Evolutionary conservation across 192 early-diverging fungal genomes (phyloP), one percentile per base, ranked within the genome.

Genomic region (Coemansia guatemalensis): DNA sequence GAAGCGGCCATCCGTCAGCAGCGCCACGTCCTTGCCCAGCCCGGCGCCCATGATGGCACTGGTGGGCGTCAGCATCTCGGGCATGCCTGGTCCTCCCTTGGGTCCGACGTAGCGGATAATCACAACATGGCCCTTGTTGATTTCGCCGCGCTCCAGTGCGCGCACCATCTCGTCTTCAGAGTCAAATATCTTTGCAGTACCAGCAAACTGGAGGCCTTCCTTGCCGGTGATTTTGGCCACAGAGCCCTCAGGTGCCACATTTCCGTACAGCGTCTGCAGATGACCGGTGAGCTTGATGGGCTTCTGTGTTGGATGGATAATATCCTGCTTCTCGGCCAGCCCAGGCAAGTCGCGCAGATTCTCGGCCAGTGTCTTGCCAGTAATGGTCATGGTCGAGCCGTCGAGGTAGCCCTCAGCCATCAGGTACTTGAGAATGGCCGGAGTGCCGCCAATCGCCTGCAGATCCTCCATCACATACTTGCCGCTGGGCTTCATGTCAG

Each of bases 211-310:
- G 11, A 98, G 84, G 21, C 97, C 97, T 85, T 99, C 95, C 82
- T 99, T 99, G 55, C 97, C 97, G 11, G 97, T 99, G 82, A 99
- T 99, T 85, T 99, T 99, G 54, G 97, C 97, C 39, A 99, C 97
- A 8, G 90, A 90, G 9, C 95, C 96, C 61, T 93, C 89, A 39
- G 97, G 96, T 29, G 97, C 95, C 20, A 99, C 85, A 70, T 94
- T 95, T 63, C 97, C 97, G 53, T 85, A 82, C 67, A 99, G 79
- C 54, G 95, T 97, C 78, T 95, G 94, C 69, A 99, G 86, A 69
- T 99, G 97, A 22, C 97, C 97, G 33, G 87, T 85, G 3, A 87
- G 27, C 86, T 99, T 99, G 84, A 99, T 96, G 24, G 97, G 97
- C 27, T 88, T 82, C 29, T 75, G 73, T 8, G 92, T 67, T 11